Evolutionary conservation across 1,139 yeast species (phyloP).

Genomic region (Lodderomyces theae): DNA sequence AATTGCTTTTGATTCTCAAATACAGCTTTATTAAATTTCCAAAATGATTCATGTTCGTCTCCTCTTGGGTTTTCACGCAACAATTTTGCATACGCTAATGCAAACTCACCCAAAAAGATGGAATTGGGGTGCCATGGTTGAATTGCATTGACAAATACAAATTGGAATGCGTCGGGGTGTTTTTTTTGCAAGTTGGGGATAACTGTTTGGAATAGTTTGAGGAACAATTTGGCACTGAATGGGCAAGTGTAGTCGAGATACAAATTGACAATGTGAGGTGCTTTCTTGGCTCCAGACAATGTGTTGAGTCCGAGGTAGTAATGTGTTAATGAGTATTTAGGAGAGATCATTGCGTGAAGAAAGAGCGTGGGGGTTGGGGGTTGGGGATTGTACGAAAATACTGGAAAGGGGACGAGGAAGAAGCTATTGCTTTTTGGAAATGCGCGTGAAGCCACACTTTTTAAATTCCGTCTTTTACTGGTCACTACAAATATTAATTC

Average conservation of each 20-base stretch:
- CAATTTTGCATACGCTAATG: conserved; percentile 62
- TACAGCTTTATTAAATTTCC: conserved; percentile 58
- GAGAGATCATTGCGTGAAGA: conserved; percentile 31
- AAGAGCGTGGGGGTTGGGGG: too few relatives aligned
- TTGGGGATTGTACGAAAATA: too few relatives aligned
- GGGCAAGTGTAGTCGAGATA: conserved; percentile 82
- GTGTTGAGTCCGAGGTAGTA: conserved; percentile 27
- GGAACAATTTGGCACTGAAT: conserved; percentile 63
- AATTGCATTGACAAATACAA: conserved; percentile 62
- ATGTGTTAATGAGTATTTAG: conserved; percentile 41
- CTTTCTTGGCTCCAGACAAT: conserved; percentile 17
- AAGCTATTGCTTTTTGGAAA: too few relatives aligned
- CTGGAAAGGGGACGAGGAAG: too few relatives aligned
- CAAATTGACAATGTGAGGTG: conserved; percentile 42
- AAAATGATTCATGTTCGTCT: conserved; percentile 39
- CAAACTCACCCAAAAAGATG: conserved; percentile 65
- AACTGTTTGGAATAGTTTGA: conserved; percentile 50
- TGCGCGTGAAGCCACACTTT: conserved; percentile 4
- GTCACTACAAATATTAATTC: too few relatives aligned
- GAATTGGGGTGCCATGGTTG: conserved; percentile 90
- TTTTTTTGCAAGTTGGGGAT: conserved; percentile 51
- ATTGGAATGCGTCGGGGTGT: conserved; percentile 52
- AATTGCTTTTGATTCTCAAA: conserved; percentile 53
- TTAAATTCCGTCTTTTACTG: too few relatives aligned
- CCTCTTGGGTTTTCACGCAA: conserved; percentile 37